Conservation (phyloP, 805 yeast species). For the Brettanomyces anomalus region DNA sequence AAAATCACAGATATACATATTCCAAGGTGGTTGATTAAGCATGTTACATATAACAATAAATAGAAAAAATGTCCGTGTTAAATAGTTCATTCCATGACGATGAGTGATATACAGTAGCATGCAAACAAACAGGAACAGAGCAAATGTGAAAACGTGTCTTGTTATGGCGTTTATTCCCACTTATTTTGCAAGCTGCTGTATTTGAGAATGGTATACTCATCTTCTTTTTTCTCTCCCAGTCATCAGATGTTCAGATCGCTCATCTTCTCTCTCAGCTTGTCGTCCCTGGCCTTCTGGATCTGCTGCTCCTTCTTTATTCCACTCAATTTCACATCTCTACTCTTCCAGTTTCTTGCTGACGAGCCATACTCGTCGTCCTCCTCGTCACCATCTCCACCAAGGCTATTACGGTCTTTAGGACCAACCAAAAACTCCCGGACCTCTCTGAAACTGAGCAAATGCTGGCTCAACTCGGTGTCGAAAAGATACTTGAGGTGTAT, state of each 20-base stretch:
- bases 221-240: too few species aligned
- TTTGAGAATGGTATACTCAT: too few species aligned
- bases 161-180: too few species aligned
- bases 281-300: constrained; percentile 19
- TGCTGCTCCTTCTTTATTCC: constrained; percentile 18
- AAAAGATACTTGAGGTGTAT: constrained; percentile 42
- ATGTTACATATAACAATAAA: too few species aligned
- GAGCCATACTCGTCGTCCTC: constrained; percentile 3
- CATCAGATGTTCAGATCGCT: background rate
- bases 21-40: constrained; percentile 4
- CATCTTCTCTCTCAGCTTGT: constrained; percentile 14
- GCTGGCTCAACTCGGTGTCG: constrained; percentile 42
- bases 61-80: too few species aligned
- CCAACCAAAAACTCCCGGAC: constrained; percentile 14
- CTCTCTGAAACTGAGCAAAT: constrained; percentile 27
- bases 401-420: constrained; percentile 8
- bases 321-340: constrained; percentile 9
- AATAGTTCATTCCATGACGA: too few species aligned
- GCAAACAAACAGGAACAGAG: too few species aligned
- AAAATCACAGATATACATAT: constrained; percentile 6
- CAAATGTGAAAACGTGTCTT: too few species aligned
- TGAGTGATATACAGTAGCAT: too few species aligned
- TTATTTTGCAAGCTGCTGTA: too few species aligned
- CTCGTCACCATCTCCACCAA: constrained; percentile 7
- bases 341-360: constrained; percentile 9